Percentiles rank a stretch among this genome's conserved stretches.
Conservation (phyloP, 2,329 filamentous ascomycete genomes). For the Colletotrichum higginsianum region DNA sequence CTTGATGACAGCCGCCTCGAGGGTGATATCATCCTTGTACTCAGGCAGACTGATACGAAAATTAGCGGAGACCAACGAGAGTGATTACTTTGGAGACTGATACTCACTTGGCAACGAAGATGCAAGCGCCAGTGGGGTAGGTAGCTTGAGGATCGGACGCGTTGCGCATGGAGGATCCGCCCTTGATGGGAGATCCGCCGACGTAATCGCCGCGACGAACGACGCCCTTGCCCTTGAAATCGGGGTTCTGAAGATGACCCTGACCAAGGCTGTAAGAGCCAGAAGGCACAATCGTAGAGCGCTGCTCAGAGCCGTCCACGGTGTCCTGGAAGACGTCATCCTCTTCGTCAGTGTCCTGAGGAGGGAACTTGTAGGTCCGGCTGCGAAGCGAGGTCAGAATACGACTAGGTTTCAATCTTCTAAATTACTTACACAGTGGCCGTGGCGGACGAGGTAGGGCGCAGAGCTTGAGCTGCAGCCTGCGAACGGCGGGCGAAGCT, state of each 20-base stretch:
- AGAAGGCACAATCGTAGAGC: constrained; percentile 2
- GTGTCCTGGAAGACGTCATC: constrained; percentile 31
- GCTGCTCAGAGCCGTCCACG: not conserved
- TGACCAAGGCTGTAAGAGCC: constrained; percentile 26
- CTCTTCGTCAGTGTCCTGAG: constrained; percentile 12
- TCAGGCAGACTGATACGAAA: constrained; percentile 63
- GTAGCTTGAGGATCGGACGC: constrained; percentile 65
- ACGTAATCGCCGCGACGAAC: constrained; percentile 16
- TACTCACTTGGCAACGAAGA: constrained; percentile 78
- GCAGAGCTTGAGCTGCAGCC: constrained; percentile 23
- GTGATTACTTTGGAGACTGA: not conserved
- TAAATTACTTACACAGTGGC: constrained; percentile 24
- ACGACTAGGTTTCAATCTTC: not conserved
- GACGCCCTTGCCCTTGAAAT: constrained; percentile 5
- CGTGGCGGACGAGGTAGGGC: constrained; percentile 36
- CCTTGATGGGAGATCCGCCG: constrained; percentile 32
- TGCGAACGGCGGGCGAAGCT: constrained; percentile 26
- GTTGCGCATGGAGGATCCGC: constrained; percentile 13
- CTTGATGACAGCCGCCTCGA: constrained; percentile 67
- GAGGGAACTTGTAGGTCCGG: not conserved
- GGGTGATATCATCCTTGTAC: constrained; percentile 62
- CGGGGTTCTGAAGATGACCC: constrained; percentile 23
- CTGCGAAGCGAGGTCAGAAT: constrained; percentile 12
- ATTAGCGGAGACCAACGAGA: constrained; percentile 34
- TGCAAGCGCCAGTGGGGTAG: constrained; percentile 69